A percentile compares a stretch with the other conserved stretches of the same genome.
phyloP scores from a whole-genome alignment of 257 asterid species.

The Craterostigma plantagineum region DNA sequence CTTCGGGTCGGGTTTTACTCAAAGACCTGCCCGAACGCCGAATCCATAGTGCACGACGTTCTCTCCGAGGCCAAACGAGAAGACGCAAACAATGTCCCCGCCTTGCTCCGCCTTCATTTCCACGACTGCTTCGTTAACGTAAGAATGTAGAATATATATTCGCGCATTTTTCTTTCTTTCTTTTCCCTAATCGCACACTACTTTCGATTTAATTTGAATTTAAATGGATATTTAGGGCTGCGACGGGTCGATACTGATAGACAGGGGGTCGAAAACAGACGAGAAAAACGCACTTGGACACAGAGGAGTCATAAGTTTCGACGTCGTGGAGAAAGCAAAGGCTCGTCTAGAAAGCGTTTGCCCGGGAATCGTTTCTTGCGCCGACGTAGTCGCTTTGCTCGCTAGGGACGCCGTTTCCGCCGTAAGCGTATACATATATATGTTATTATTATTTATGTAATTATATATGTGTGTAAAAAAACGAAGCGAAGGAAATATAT shows the following conservation, averaged over 20 bases:
- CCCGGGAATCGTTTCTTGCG: constrained; percentile 55
- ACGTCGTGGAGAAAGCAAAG: constrained; percentile 44
- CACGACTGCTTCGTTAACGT: constrained; percentile 85
- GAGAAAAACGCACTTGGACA: constrained; percentile 60
- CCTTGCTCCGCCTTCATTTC: constrained; percentile 69
- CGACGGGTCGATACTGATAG: constrained; percentile 68
- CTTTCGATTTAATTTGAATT: not conserved
- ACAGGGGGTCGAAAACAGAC: constrained; percentile 14
- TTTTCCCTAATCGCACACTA: too few relatives aligned
- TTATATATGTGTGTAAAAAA: too few relatives aligned
- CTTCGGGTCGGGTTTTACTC: constrained; percentile 50
- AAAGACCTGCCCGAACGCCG: constrained; percentile 52
- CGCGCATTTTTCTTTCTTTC: too few relatives aligned
- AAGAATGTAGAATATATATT: too few relatives aligned
- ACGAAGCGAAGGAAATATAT: too few relatives aligned
- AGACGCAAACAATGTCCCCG: constrained; percentile 19
- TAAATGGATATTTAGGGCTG: constrained; percentile 54
- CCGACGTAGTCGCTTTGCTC: constrained; percentile 67
- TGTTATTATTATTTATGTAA: too few relatives aligned
- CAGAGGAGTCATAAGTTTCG: constrained; percentile 59
- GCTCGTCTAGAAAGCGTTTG: constrained; percentile 36
- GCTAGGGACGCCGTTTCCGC: constrained; percentile 68
- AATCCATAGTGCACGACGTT: constrained; percentile 25
- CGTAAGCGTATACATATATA: constrained; percentile 18
- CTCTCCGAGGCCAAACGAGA: constrained; percentile 30